Conservation (phyloP, 306 rosid genomes). For the Cucumis melo region DNA sequence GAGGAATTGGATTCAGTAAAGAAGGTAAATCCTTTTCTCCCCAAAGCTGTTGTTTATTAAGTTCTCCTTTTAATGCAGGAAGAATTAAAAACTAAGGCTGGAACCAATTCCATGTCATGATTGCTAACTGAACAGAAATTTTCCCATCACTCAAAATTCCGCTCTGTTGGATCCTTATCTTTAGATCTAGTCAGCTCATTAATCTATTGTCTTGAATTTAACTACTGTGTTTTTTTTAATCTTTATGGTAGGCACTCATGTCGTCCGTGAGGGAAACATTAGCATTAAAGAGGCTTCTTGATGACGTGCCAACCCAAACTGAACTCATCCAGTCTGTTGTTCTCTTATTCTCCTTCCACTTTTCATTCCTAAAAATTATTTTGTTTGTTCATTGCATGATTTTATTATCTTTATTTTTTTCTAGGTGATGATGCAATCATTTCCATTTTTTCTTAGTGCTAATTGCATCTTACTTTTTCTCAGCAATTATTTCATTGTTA, state of each 20-base stretch:
- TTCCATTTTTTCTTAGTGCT: neutral
- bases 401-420: neutral
- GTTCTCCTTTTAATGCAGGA: neutral
- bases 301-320: constrained; percentile 59
- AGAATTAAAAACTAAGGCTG: neutral
- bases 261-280: constrained; percentile 38
- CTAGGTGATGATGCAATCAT: neutral
- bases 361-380: neutral
- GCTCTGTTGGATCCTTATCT: neutral
- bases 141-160: neutral
- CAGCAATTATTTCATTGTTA: neutral
- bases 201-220: neutral
- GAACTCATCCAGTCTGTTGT: constrained; percentile 72
- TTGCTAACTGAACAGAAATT: neutral
- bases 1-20: constrained; percentile 40
- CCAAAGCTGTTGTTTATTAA: neutral
- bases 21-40: constrained; percentile 34
- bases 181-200: neutral
- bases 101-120: neutral
- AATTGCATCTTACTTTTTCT: neutral
- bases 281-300: constrained; percentile 48
- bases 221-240: neutral
- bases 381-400: neutral
- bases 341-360: neutral
- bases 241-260: constrained; percentile 49